Evolutionary conservation across 164 flowering plant species (phyloP).

Genomic region (Brasenia schreberi): DNA sequence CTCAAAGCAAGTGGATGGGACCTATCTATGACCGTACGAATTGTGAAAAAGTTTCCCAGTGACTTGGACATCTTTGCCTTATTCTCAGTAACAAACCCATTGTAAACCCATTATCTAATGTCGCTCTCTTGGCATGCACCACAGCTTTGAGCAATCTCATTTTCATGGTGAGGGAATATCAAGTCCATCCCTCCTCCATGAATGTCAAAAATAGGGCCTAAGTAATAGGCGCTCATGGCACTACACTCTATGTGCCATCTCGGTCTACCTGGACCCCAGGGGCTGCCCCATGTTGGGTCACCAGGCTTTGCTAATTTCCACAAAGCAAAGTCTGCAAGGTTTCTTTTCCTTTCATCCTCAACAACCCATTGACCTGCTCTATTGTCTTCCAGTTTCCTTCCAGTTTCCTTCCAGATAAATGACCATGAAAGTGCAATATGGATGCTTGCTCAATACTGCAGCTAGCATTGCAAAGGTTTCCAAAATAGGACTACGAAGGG

Average conservation of each 20-base stretch:
- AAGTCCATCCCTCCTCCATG: conserved; percentile 96
- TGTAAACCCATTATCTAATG: conserved; percentile 78
- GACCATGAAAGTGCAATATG: too few relatives aligned
- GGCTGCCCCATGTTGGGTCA: conserved; percentile 90
- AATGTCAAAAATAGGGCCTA: conserved; percentile 63
- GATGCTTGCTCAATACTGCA: too few relatives aligned
- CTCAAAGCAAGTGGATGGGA: conserved; percentile 91
- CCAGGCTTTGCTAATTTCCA: conserved; percentile 96
- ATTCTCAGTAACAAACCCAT: conserved; percentile 78
- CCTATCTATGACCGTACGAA: conserved; percentile 56
- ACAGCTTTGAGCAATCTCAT: conserved; percentile 91
- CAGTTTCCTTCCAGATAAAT: conserved; percentile 63
- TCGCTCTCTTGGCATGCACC: conserved; percentile 69
- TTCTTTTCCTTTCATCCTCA: conserved; percentile 58
- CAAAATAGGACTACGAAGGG: too few relatives aligned
- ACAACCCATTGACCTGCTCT: conserved; percentile 87
- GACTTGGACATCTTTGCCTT: conserved; percentile 95
- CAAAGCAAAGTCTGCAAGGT: conserved; percentile 89
- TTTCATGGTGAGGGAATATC: conserved; percentile 95
- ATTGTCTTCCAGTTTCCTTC: conserved; percentile 64
- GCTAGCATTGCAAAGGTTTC: too few relatives aligned
- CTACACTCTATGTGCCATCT: conserved; percentile 99
- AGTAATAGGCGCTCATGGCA: conserved; percentile 91
- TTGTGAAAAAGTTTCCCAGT: conserved; percentile 79
- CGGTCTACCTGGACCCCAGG: conserved; percentile 97